Base-by-base conservation (phyloP, 768 basidiomycete genomes). In the Tremella fuciformis region DNA sequence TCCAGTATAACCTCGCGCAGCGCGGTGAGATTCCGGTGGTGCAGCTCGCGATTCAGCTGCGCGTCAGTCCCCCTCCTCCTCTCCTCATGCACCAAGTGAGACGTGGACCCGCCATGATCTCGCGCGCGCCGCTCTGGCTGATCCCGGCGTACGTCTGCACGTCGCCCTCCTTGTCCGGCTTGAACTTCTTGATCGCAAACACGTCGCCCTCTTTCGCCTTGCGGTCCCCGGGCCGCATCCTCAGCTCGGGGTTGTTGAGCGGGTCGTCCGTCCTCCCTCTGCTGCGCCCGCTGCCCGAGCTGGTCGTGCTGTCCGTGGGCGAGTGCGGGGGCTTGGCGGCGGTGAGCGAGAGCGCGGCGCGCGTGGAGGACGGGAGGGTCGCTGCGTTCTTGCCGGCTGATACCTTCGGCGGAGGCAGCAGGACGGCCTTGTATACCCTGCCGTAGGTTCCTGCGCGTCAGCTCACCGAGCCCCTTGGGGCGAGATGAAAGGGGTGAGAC, bases 101-200 rank as follows among this genome's bases (percentile, higher is more conserved):
- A 21, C 1, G 13, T 0, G 22, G 19, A 80, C 88, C 66, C 64
- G 92, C 92, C 54, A 93, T 89, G 64, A 98, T 98, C 77, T 99
- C 96, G 59, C 96, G 82, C 67, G 91, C 90, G 3, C 94, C 96
- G 78, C 91, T 94, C 79, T 99, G 96, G 75, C 90, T 93, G 67
- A 99, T 91, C 1, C 94, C 96, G 9, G 94, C 97, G 76, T 98
- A 99, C 0, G 91, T 91, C 52, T 88, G 80, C 0, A 92, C 86
- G 72, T 98, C 96, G 19, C 94, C 94, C 79, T 99, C 96, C 78
- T 98, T 98, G 82, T 99, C 96, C 0, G 94, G 96, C 74, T 99
- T 99, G 81, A 98, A 98, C 77, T 98, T 99, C 82, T 99, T 99
- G 80, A 99, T 98, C 6, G 96, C 96, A 66, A 92, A 88, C 48